Base-by-base conservation (phyloP, 768 basidiomycete species). In the Pleurotus eryngii region DNA sequence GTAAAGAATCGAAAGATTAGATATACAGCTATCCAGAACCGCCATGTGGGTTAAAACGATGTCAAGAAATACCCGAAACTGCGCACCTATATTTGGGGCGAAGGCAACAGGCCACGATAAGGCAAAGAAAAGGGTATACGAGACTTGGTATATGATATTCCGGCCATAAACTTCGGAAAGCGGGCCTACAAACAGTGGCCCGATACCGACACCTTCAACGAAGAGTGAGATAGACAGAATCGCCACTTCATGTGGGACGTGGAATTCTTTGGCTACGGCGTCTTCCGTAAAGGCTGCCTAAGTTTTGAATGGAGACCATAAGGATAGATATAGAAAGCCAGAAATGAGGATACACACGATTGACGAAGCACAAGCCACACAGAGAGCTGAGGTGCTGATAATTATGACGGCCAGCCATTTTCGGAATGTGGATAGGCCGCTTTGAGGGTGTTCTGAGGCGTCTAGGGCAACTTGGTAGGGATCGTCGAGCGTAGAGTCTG, bases 101-200 rank as follows among this genome's bases (percentile, higher is more conserved):
- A 93, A 92, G 1, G 89, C 87, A 5, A 89, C 83, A 0, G 89
- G 86, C 64, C 86, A 87, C 17, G 84, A 82, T 56, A 87, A 78
- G 1, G 81, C 64, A 62, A 89, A 82, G 67, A 89, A 85, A 4
- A 82, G 60, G 1, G 72, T 60, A 60, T 86, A 91, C 0, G 87
- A 86, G 3, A 77, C 61, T 11, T 77, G 74, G 65, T 92, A 90
- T 11, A 91, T 79, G 43, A 77, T 66, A 56, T 82, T 84, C 46
- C 86, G 75, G 2, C 91, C 89, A 63, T 84, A 82, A n/a, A 89
- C 77, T 61, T 87, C 82, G 17, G 74, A 66, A 12, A 81, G 70
- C 0, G 81, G 78, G 4, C 86, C 81, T 43, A 81, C 73, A 46
- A 90, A 78, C 6, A 83, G 62, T 1, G 82, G 81, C 0, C 81